Conservation (phyloP, 2,329 filamentous ascomycete species). For the Xylaria digitata region DNA sequence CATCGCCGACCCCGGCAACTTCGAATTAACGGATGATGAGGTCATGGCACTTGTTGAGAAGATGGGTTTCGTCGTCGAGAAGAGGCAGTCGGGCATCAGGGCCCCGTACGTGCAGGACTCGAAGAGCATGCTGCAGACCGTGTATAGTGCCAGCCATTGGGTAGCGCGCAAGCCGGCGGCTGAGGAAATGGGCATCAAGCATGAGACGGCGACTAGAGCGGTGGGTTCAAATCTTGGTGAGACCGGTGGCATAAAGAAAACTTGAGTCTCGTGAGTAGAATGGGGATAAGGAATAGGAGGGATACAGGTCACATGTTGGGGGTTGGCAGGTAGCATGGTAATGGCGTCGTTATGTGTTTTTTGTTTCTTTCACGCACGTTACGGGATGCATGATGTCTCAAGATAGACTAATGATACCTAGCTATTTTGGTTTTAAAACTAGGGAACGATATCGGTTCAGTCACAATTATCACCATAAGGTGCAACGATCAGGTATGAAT, state of each 20-base stretch:
- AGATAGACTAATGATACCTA: constrained; percentile 12
- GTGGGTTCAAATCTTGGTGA: background rate
- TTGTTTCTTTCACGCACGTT: constrained; percentile 13
- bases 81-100: constrained; percentile 66
- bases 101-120: constrained; percentile 90
- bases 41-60: constrained; percentile 78
- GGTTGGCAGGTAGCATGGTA: constrained; percentile 8
- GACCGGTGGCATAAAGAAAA: background rate
- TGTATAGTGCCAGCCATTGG: constrained; percentile 86
- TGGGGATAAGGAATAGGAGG: background rate
- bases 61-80: constrained; percentile 81
- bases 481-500: background rate
- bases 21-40: constrained; percentile 92
- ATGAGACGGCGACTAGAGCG: background rate
- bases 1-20: constrained; percentile 88
- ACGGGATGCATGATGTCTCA: constrained; percentile 15
- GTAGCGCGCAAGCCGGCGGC: constrained; percentile 76
- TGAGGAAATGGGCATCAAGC: background rate
- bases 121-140: constrained; percentile 85
- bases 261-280: background rate
- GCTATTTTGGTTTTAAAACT: background rate
- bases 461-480: background rate
- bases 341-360: constrained; percentile 16
- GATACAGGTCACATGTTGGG: background rate
- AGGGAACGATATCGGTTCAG: background rate